Base-by-base conservation (phyloP, 306 rosid genomes). In the Vigna nakashimae region DNA sequence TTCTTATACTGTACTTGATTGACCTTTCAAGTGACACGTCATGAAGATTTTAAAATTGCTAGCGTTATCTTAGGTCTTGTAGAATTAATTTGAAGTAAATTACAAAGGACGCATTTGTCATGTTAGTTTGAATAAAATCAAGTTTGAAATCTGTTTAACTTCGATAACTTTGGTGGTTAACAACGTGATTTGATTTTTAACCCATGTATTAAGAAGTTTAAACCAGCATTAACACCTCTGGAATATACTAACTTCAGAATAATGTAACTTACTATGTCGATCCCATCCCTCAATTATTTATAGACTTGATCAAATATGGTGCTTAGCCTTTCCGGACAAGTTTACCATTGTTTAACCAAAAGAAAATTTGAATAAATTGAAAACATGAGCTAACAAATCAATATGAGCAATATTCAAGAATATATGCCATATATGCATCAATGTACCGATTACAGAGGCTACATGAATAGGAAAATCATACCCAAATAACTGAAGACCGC, bases 341-440 rank as follows among this genome's bases (percentile, higher is more conserved):
- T 26, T 26, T 58, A 26, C 18, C 38, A 58, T 58, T 26, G 36
- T 4, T 1, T 11, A 26, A 26, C 12, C 24, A 56, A 56, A 56
- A 56, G 16, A 26, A 12, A 55, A 55, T 18, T 74, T 14, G 56
- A 69, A 69, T 74, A 67, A 74, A 77, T 73, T 64, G 80, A 59
- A 73, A 80, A 84, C 79, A 65, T 9, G 16, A 51, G 50, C 78
- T 71, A 59, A 46, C 60, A 67, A 18, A 65, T 59, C 69, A 79
- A 40, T 71, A 53, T 67, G 69, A 71, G 62, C 73, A 83, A 69
- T 89, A 85, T 79, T 80, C 82, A 82, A 63, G 76, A 83, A 70
- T 81, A 82, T 92, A 82, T 89, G 60, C 30, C 20, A 73, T 81
- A 82, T 92, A 87, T 89, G 60, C 60, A 55, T 28, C 30, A 20